A percentile compares a stretch with the other conserved stretches of the same genome.
phyloP scores from a whole-genome alignment of 2,329 filamentous ascomycete genomes.

The Cyanodermella asteris region DNA sequence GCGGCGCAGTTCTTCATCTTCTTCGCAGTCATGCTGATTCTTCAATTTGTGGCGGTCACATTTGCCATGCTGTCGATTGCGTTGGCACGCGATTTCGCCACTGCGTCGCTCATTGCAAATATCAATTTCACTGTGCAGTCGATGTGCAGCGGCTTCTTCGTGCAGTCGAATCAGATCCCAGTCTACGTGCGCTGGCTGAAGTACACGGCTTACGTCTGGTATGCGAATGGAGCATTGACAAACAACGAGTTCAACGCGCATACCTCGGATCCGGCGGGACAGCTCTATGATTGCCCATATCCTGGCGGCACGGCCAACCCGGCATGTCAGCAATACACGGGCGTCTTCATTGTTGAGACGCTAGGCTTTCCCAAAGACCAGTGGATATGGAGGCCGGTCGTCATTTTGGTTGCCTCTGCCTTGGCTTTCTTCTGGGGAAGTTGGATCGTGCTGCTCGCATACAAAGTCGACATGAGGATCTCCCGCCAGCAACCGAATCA shows the following conservation, averaged over 20 bases:
- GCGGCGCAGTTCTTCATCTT: slow-evolving; percentile 48
- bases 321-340: slow-evolving; percentile 45
- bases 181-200: slow-evolving; percentile 64
- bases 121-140: slow-evolving; percentile 51
- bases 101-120: slow-evolving; percentile 51
- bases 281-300: slow-evolving; percentile 51
- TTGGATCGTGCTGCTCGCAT: slow-evolving; percentile 38
- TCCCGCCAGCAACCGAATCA: slow-evolving; percentile 36
- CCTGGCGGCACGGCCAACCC: slow-evolving; percentile 40
- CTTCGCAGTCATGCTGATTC: slow-evolving; percentile 43
- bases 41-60: slow-evolving; percentile 52
- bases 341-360: slow-evolving; percentile 44
- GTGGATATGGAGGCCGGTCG: slow-evolving; percentile 48
- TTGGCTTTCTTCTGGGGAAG: slow-evolving; percentile 41
- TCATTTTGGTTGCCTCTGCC: slow-evolving; percentile 39
- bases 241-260: slow-evolving; percentile 43
- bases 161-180: slow-evolving; percentile 50
- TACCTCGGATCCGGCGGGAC: slow-evolving; percentile 22
- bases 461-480: slow-evolving; percentile 47
- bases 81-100: slow-evolving; percentile 43
- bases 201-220: slow-evolving; percentile 22
- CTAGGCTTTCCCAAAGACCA: slow-evolving; percentile 43
- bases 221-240: slow-evolving; percentile 47
- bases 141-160: slow-evolving; percentile 56
- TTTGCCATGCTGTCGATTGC: slow-evolving; percentile 48